Percentiles rank a stretch among this genome's conserved stretches.
phyloP scores from a whole-genome alignment of 1,284 basidiomycete species.

The Cutaneotrichosporon spelunceum region DNA sequence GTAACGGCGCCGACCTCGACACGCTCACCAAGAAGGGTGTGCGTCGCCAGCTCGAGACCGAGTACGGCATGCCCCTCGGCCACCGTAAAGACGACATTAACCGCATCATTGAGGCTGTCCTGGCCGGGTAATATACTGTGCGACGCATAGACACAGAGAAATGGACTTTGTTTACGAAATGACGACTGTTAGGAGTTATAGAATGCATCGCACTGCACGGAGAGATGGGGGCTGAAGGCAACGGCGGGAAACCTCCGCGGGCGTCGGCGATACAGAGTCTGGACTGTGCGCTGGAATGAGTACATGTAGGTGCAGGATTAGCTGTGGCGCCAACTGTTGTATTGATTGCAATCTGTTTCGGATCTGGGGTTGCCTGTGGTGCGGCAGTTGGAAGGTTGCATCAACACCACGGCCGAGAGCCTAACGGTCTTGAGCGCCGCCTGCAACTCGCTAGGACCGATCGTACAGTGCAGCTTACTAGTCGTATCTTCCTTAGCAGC shows the following conservation, averaged over 20 bases:
- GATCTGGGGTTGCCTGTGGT: too few relatives aligned
- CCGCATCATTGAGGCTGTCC: slow-evolving; percentile 48
- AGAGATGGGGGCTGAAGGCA: neutral
- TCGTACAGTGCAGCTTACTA: too few relatives aligned
- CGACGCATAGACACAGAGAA: slow-evolving; percentile 7
- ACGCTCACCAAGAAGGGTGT: slow-evolving; percentile 86
- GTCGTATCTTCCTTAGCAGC: too few relatives aligned
- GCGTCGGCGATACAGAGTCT: too few relatives aligned
- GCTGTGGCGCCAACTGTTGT: too few relatives aligned
- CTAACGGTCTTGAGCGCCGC: too few relatives aligned
- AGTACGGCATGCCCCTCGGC: slow-evolving; percentile 59
- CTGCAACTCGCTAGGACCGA: too few relatives aligned
- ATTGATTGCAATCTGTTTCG: too few relatives aligned
- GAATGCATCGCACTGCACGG: slow-evolving; percentile 5
- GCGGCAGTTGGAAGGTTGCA: too few relatives aligned
- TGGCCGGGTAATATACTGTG: slow-evolving; percentile 28
- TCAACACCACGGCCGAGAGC: too few relatives aligned
- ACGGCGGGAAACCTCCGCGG: neutral
- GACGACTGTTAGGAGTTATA: slow-evolving; percentile 7
- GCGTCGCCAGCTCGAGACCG: slow-evolving; percentile 71
- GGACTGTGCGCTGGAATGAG: too few relatives aligned
- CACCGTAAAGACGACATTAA: slow-evolving; percentile 53
- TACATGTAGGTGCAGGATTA: too few relatives aligned
- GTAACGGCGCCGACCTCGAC: slow-evolving; percentile 75
- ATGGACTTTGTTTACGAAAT: slow-evolving; percentile 6